These are phyloP conservation scores for Ophiocordyceps polyrhachis-furcata DNA, from an alignment of 2,329 filamentous ascomycete genomes.

Conservation along the genomic window DNA sequence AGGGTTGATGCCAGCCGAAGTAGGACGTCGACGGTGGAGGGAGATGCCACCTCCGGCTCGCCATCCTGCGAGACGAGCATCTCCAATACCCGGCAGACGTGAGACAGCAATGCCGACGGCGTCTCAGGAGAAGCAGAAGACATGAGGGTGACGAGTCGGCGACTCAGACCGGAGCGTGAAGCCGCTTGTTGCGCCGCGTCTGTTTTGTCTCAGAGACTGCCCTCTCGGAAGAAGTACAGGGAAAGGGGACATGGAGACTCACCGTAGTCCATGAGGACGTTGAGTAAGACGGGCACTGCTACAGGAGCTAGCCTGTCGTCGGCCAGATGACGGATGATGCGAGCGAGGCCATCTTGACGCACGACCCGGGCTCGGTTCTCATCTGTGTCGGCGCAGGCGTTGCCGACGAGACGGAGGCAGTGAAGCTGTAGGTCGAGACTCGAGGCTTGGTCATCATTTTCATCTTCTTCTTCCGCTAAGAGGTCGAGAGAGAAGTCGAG, in stretches of 20 bases:
- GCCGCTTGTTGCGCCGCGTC: slow-evolving; percentile 39
- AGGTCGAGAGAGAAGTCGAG: slow-evolving; percentile 33
- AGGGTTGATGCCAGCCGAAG: slow-evolving; percentile 27
- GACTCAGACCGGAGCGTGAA: slow-evolving; percentile 30
- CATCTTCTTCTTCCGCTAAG: slow-evolving; percentile 21
- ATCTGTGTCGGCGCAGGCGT: slow-evolving; percentile 45
- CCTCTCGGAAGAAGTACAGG: too few relatives aligned
- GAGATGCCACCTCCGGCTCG: slow-evolving; percentile 25
- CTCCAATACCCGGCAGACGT: slow-evolving; percentile 37
- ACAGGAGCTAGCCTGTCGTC: slow-evolving; percentile 30
- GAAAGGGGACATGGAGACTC: slow-evolving; percentile 6
- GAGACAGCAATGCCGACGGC: slow-evolving; percentile 22
- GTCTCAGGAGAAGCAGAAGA: slow-evolving; percentile 20
- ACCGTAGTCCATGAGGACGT: slow-evolving; percentile 46
- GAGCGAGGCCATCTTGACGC: slow-evolving; percentile 24
- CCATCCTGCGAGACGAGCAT: slow-evolving; percentile 33
- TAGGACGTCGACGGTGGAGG: slow-evolving; percentile 27
- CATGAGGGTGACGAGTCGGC: slow-evolving; percentile 28
- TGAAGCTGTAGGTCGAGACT: slow-evolving; percentile 30
- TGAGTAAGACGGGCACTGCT: slow-evolving; percentile 40
- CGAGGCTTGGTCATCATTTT: slow-evolving; percentile 9
- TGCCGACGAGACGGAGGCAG: slow-evolving; percentile 37
- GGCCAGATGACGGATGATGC: slow-evolving; percentile 28
- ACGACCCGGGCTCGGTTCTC: slow-evolving; percentile 39
- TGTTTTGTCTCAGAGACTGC: slow-evolving; percentile 9